A percentile compares a stretch with the other conserved stretches of the same genome.
These are phyloP conservation scores for Dendrobium nobile DNA, from an alignment of 106 monocot species.

Conservation along the genomic window DNA sequence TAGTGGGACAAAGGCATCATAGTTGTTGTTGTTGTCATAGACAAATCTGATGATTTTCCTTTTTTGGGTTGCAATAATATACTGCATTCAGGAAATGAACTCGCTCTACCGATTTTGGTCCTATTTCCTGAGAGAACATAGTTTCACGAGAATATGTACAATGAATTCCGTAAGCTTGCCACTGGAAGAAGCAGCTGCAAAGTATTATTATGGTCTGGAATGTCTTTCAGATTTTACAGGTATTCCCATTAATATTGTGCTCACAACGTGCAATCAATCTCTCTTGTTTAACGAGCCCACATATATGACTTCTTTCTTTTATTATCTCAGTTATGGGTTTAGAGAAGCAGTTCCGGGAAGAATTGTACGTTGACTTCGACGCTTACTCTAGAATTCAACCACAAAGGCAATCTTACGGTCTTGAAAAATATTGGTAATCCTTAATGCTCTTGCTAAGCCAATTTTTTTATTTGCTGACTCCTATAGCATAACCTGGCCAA, in stretches of 20 bases:
- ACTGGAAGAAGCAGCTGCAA: slow-evolving; percentile 82
- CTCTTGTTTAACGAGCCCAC: neutral
- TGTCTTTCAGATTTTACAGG: slow-evolving; percentile 99
- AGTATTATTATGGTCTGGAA: slow-evolving; percentile 86
- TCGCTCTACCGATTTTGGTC: slow-evolving; percentile 93
- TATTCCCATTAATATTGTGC: neutral
- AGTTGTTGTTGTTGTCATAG: neutral
- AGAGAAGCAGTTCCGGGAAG: slow-evolving; percentile 73
- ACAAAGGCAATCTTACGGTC: slow-evolving; percentile 93
- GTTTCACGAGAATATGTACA: slow-evolving; percentile 73
- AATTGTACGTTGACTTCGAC: slow-evolving; percentile 90
- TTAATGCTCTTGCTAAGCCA: neutral
- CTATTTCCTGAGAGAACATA: slow-evolving; percentile 71
- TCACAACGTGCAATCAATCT: neutral
- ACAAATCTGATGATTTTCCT: neutral
- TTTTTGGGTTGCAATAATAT: neutral
- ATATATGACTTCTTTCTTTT: neutral
- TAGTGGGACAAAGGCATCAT: too few species aligned
- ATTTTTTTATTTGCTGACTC: neutral
- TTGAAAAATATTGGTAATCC: slow-evolving; percentile 90
- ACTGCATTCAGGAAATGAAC: slow-evolving; percentile 86
- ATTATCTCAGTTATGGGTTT: slow-evolving; percentile 77
- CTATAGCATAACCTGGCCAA: too few species aligned
- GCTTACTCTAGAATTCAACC: slow-evolving; percentile 73
- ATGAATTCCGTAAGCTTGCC: slow-evolving; percentile 74